Percentiles rank a stretch among this genome's conserved stretches.
phyloP scores from a whole-genome alignment of 1,284 basidiomycete species.

The Sphaerobolus stellatus region DNA sequence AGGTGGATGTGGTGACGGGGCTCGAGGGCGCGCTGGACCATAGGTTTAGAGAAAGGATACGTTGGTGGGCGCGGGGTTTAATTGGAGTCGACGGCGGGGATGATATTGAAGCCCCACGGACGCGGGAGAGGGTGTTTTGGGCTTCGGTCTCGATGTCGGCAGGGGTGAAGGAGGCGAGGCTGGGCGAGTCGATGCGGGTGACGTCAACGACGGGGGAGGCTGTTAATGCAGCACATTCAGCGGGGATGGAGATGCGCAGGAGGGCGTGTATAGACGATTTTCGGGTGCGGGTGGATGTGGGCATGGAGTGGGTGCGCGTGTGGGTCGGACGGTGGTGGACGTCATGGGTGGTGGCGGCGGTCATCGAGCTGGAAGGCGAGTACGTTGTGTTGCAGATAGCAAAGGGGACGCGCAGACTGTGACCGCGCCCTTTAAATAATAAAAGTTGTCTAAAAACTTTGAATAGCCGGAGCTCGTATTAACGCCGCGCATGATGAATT shows the following conservation, averaged over 20 bases:
- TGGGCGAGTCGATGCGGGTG: slow-evolving; percentile 5
- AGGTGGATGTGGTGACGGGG: background rate
- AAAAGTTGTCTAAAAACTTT: too few relatives aligned
- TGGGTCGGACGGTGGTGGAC: background rate
- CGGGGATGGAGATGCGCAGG: background rate
- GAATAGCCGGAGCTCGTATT: too few relatives aligned
- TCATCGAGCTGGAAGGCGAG: too few relatives aligned
- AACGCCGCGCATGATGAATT: too few relatives aligned
- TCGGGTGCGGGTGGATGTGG: background rate
- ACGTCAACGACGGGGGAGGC: slow-evolving; percentile 4
- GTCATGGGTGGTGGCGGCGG: background rate
- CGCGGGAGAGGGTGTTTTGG: too few relatives aligned
- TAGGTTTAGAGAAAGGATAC: too few relatives aligned
- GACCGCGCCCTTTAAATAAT: too few relatives aligned
- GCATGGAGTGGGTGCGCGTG: background rate
- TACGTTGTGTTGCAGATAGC: too few relatives aligned
- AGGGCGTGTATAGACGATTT: background rate
- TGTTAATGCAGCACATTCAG: too few relatives aligned
- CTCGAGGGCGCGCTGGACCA: background rate
- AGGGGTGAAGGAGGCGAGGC: slow-evolving; percentile 11
- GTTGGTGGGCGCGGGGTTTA: too few relatives aligned
- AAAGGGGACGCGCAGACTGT: too few relatives aligned
- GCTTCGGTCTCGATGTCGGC: background rate
- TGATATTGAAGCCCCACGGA: background rate
- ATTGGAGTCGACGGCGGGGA: background rate